phyloP scores from a whole-genome alignment of 805 yeast genomes.

The Saturnispora diversa region DNA sequence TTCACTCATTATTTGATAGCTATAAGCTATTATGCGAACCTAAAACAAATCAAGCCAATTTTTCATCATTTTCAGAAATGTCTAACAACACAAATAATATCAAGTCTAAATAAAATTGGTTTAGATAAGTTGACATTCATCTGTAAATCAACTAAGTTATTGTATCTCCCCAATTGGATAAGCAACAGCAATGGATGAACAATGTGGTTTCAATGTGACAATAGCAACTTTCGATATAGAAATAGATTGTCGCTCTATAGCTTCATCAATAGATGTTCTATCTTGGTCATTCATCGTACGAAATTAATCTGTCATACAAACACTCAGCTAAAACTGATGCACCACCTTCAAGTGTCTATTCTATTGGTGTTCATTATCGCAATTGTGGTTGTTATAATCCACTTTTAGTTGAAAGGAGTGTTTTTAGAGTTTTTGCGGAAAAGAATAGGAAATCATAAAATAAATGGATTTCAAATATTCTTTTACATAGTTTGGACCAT shows the following conservation, averaged over 20 bases:
- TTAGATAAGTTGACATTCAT: conserved; percentile 94
- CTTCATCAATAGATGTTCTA: conserved; percentile 97
- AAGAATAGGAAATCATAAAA: no score
- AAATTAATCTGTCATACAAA: conserved; percentile 94
- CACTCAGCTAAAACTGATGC: conserved; percentile 96
- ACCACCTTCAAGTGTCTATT: conserved; percentile 99
- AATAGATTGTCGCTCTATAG: conserved; percentile 98
- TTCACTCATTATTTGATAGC: conserved; percentile 51
- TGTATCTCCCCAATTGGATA: conserved; percentile 94
- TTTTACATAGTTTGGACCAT: no score
- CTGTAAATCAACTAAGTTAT: conserved; percentile 79
- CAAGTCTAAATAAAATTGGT: conserved; percentile 95
- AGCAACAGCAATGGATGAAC: conserved; percentile 97
- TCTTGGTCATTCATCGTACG: conserved; percentile 99
- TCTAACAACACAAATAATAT: conserved; percentile 89
- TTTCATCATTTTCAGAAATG: conserved; percentile 85
- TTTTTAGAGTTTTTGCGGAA: no score
- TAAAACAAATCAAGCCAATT: conserved; percentile 85
- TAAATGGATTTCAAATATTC: no score
- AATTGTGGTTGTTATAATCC: no score
- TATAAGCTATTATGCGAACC: conserved; percentile 89
- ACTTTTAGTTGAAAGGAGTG: no score
- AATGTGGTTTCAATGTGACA: conserved; percentile 92
- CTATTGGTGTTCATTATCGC: no score
- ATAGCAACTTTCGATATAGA: conserved; percentile 99